These are phyloP conservation scores for Bruguiera hainesii DNA, from an alignment of 441 rosid genomes.

Conservation along the genomic window DNA sequence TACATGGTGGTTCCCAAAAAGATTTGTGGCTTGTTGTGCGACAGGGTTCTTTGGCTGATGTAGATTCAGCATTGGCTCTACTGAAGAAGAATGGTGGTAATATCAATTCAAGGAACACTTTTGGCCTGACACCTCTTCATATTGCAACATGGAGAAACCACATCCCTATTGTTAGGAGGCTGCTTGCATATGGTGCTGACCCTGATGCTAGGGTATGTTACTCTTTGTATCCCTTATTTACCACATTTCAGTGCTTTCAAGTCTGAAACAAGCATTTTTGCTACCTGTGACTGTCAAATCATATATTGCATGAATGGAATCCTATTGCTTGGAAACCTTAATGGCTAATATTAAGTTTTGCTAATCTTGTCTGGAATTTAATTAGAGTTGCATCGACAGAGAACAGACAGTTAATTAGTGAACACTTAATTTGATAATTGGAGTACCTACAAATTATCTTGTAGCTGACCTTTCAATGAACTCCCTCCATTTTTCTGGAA, in stretches of 20 bases:
- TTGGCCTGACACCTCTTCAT: conserved; percentile 91
- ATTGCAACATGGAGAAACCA: conserved; percentile 96
- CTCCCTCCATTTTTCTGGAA: too few species aligned
- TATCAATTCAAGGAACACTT: conserved; percentile 65
- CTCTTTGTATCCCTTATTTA: conserved; percentile 15
- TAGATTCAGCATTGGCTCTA: conserved; percentile 60
- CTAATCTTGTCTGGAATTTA: background rate
- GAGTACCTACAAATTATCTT: too few species aligned
- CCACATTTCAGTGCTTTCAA: background rate
- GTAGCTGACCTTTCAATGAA: too few species aligned
- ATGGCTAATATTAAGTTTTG: background rate
- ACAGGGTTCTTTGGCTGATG: conserved; percentile 84
- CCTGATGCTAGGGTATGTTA: conserved; percentile 95
- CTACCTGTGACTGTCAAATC: background rate
- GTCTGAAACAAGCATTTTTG: background rate
- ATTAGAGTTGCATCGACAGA: background rate
- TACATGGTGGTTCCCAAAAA: conserved; percentile 41
- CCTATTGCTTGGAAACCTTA: background rate
- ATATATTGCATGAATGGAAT: background rate
- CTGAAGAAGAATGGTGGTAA: conserved; percentile 85
- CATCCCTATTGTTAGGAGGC: conserved; percentile 85
- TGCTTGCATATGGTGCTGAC: conserved; percentile 92
- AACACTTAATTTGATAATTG: background rate
- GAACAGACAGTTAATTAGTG: background rate
- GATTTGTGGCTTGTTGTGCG: conserved; percentile 78